Percentiles rank a stretch among this genome's conserved stretches.
These are phyloP conservation scores for Platismatia glauca DNA, from an alignment of 495 filamentous ascomycete genomes.

Conservation along the genomic window DNA sequence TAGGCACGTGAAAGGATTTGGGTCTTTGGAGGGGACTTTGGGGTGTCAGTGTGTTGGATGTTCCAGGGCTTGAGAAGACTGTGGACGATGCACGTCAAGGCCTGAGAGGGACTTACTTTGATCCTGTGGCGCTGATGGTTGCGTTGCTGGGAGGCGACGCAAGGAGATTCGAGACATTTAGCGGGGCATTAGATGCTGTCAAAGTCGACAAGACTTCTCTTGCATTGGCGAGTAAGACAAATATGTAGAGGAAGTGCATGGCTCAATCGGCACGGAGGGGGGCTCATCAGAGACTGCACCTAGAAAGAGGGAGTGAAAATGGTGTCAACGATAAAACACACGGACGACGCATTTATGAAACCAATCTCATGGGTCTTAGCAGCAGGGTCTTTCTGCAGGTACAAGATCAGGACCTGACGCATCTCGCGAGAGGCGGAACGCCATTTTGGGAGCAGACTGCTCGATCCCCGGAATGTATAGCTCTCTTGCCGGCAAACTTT, in stretches of 20 bases:
- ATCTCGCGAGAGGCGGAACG: neutral
- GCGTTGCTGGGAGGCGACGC: neutral
- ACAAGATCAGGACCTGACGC: neutral
- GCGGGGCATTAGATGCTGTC: neutral
- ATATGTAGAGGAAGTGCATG: neutral
- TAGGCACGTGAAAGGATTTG: constrained; percentile 3
- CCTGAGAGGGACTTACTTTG: neutral
- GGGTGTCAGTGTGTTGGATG: neutral
- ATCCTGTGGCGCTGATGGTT: neutral
- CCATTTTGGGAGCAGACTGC: neutral
- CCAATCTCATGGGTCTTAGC: neutral
- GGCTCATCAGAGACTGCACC: neutral
- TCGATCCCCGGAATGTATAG: neutral
- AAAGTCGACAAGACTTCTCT: neutral
- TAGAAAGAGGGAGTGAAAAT: neutral
- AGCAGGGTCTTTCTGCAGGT: neutral
- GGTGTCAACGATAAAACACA: neutral
- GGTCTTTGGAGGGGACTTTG: neutral
- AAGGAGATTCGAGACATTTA: neutral
- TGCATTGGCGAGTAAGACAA: neutral
- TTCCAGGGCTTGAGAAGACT: neutral
- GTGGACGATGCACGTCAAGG: neutral
- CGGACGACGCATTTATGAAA: neutral
- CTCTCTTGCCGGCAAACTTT: neutral
- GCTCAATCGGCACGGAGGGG: neutral